Evolutionary conservation across 352 stramenopile genomes (phyloP).

Genomic region (Aphanomyces cochlioides): DNA sequence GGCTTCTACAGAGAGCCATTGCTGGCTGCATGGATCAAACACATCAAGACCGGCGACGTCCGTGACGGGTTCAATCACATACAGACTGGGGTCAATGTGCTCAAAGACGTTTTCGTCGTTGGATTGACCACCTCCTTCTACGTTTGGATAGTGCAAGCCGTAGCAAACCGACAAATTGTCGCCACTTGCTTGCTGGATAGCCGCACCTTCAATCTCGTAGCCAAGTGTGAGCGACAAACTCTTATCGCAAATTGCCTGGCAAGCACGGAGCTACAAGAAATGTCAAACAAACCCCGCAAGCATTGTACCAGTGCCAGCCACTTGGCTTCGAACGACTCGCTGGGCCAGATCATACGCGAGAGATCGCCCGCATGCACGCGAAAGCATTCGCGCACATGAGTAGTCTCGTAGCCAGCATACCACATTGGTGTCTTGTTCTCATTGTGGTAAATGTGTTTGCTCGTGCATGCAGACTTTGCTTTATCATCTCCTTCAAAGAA

Average conservation of each 20-base stretch:
- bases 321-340: slow-evolving; percentile 39
- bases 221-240: slow-evolving; percentile 49
- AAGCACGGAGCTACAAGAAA: slow-evolving; percentile 16
- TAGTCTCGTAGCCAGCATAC: slow-evolving; percentile 60
- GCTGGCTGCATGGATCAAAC: slow-evolving; percentile 47
- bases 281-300: too few species aligned
- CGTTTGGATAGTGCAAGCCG: slow-evolving; percentile 59
- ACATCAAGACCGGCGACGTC: slow-evolving; percentile 55
- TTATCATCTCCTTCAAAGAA: slow-evolving; percentile 47
- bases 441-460: slow-evolving; percentile 56
- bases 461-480: slow-evolving; percentile 45
- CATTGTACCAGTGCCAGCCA: slow-evolving; percentile 42
- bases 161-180: slow-evolving; percentile 62
- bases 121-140: slow-evolving; percentile 46
- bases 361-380: slow-evolving; percentile 53
- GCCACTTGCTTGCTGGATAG: slow-evolving; percentile 35
- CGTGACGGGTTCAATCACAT: slow-evolving; percentile 52
- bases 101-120: slow-evolving; percentile 60
- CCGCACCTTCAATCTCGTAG: slow-evolving; percentile 38
- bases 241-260: slow-evolving; percentile 44
- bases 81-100: slow-evolving; percentile 58
- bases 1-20: slow-evolving; percentile 52
- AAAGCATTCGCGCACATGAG: slow-evolving; percentile 56
- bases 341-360: slow-evolving; percentile 46
- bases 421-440: slow-evolving; percentile 58